A percentile compares a stretch with the other conserved stretches of the same genome.
phyloP scores from a whole-genome alignment of 2,329 filamentous ascomycete genomes.

The Tolypocladium ovalisporum region DNA sequence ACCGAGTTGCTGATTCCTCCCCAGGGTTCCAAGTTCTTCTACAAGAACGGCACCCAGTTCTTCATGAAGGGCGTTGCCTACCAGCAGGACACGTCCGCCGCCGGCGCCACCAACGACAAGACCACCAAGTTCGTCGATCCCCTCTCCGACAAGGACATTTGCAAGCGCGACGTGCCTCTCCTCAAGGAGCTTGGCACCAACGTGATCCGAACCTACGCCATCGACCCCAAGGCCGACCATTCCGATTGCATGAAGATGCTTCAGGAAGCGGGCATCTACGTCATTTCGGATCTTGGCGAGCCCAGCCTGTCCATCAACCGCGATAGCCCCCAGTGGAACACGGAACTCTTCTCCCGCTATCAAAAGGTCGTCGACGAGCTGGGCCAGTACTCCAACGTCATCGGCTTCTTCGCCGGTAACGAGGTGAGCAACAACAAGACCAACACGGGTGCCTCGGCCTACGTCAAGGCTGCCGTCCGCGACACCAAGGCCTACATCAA shows the following conservation, averaged over 20 bases:
- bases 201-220: constrained; percentile 87
- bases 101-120: constrained; percentile 34
- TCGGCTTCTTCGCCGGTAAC: constrained; percentile 98
- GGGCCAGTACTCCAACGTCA: constrained; percentile 74
- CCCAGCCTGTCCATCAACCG: constrained; percentile 79
- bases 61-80: constrained; percentile 93
- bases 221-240: constrained; percentile 73
- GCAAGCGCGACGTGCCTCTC: constrained; percentile 77
- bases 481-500: constrained; percentile 95
- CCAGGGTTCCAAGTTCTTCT: constrained; percentile 80
- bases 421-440: constrained; percentile 84
- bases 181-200: constrained; percentile 76
- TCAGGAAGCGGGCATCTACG: constrained; percentile 80
- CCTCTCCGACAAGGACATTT: constrained; percentile 58
- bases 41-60: constrained; percentile 56
- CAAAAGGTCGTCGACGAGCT: constrained; percentile 73
- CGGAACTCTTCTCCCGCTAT: constrained; percentile 70
- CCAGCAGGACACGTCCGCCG: constrained; percentile 64
- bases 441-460: constrained; percentile 86
- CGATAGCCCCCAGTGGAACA: constrained; percentile 66
- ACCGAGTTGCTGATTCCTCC: constrained; percentile 3
- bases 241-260: constrained; percentile 75
- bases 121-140: constrained; percentile 64
- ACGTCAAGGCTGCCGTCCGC: constrained; percentile 94
- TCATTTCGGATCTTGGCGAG: constrained; percentile 82